Conservation (phyloP, 345 rosid genomes). For the Eucalyptus coolabah region DNA sequence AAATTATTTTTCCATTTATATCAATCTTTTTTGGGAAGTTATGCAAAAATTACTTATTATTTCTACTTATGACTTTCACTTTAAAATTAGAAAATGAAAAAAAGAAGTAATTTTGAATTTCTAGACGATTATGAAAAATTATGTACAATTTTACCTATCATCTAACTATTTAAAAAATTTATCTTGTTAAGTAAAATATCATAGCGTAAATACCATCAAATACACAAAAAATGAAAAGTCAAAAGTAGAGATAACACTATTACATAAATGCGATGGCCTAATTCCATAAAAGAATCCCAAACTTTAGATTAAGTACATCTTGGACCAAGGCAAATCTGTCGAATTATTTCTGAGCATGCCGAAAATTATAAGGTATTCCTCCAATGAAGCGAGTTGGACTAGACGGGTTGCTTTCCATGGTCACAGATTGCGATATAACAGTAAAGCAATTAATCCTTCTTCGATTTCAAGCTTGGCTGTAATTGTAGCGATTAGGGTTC, state of each 20-base stretch:
- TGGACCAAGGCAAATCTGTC: background rate
- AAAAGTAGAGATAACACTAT: background rate
- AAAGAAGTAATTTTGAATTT: background rate
- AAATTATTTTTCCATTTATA: background rate
- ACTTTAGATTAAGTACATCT: background rate
- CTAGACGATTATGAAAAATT: background rate
- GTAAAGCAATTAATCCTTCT: background rate
- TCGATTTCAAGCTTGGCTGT: background rate
- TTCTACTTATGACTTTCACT: background rate
- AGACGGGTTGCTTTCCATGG: background rate
- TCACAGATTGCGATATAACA: background rate
- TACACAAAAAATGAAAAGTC: background rate
- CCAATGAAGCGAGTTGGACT: background rate
- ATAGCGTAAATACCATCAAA: background rate
- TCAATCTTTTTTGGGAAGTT: background rate
- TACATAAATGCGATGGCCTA: background rate
- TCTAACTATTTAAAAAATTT: background rate
- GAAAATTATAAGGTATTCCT: background rate
- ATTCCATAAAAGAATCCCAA: background rate
- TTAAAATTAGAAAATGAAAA: background rate
- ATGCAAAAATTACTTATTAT: background rate
- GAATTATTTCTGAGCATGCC: background rate
- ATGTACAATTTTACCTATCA: background rate
- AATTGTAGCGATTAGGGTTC: background rate
- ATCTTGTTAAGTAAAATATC: background rate